Evolutionary conservation across 2,329 filamentous ascomycete genomes (phyloP).

Genomic region (Tetracladium maxilliforme): DNA sequence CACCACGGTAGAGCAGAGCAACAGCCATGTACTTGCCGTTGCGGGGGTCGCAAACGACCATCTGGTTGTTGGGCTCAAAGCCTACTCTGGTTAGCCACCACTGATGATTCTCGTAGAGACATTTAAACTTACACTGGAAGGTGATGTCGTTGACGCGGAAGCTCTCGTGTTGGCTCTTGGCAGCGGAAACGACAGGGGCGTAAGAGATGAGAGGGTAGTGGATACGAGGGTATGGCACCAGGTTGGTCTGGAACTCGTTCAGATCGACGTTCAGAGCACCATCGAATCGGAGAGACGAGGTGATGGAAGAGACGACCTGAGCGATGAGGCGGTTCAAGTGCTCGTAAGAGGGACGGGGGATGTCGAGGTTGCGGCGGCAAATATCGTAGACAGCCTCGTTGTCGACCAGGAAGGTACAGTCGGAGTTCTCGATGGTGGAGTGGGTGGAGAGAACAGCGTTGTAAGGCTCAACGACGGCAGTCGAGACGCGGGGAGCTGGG

Average conservation of each 20-base stretch:
- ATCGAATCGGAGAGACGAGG: slow-evolving; percentile 48
- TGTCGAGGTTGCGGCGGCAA: slow-evolving; percentile 48
- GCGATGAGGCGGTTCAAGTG: slow-evolving; percentile 53
- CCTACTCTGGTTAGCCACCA: slow-evolving; percentile 17
- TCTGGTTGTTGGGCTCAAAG: slow-evolving; percentile 55
- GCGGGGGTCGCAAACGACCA: slow-evolving; percentile 53
- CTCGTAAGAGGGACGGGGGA: slow-evolving; percentile 47
- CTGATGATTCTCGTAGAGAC: slow-evolving; percentile 3
- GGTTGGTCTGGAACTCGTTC: slow-evolving; percentile 56
- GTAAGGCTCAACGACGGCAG: slow-evolving; percentile 55
- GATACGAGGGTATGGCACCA: slow-evolving; percentile 53
- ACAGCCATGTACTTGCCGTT: slow-evolving; percentile 59
- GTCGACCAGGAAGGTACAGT: slow-evolving; percentile 55
- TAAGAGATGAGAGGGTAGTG: slow-evolving; percentile 54
- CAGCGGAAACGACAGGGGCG: slow-evolving; percentile 44
- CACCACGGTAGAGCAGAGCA: slow-evolving; percentile 49
- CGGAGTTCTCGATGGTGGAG: slow-evolving; percentile 50
- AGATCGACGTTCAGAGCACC: slow-evolving; percentile 53
- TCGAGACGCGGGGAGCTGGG: slow-evolving; percentile 47
- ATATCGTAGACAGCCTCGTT: slow-evolving; percentile 58
- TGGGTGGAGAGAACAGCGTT: slow-evolving; percentile 44
- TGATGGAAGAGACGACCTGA: slow-evolving; percentile 54
- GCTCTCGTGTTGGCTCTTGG: slow-evolving; percentile 48
- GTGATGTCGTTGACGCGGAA: slow-evolving; percentile 52
- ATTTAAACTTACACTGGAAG: slow-evolving; percentile 37